Percentiles rank a stretch among this genome's conserved stretches.
These are phyloP conservation scores for Penicillium janthinellum DNA, from an alignment of 2,329 filamentous ascomycete genomes.

Conservation along the genomic window DNA sequence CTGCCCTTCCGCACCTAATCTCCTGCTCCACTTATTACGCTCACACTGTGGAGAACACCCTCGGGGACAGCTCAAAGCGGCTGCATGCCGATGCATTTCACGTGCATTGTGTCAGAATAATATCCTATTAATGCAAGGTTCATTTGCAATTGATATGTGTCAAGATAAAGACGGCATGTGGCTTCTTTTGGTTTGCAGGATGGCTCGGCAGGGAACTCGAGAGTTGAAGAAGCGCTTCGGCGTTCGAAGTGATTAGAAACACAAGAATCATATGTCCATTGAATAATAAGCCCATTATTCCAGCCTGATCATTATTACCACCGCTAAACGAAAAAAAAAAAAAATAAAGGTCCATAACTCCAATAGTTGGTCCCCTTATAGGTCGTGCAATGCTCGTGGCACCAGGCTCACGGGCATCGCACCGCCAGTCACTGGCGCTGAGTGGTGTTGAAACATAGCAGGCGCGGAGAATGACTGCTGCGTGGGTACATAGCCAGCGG, in stretches of 20 bases:
- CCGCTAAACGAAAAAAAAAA: background rate
- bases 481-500: conserved; percentile 19
- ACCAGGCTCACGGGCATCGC: conserved; percentile 29
- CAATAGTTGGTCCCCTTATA: conserved; percentile 10
- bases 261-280: conserved; percentile 1
- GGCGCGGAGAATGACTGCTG: conserved; percentile 21
- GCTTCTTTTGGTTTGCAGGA: background rate
- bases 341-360: background rate
- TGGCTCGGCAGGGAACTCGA: background rate
- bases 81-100: background rate
- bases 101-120: background rate
- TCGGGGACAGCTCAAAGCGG: background rate
- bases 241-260: background rate
- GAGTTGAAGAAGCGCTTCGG: background rate
- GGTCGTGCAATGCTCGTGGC: conserved; percentile 29
- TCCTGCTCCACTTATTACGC: background rate
- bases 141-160: background rate
- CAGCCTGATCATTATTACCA: background rate
- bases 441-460: conserved; percentile 23
- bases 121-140: background rate
- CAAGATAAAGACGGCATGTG: background rate
- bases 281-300: background rate
- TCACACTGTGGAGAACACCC: background rate
- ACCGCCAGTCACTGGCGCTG: conserved; percentile 20
- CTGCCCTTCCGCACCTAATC: background rate